Conservation (phyloP, 306 rosid genomes). For the Quercus berberidifolia region DNA sequence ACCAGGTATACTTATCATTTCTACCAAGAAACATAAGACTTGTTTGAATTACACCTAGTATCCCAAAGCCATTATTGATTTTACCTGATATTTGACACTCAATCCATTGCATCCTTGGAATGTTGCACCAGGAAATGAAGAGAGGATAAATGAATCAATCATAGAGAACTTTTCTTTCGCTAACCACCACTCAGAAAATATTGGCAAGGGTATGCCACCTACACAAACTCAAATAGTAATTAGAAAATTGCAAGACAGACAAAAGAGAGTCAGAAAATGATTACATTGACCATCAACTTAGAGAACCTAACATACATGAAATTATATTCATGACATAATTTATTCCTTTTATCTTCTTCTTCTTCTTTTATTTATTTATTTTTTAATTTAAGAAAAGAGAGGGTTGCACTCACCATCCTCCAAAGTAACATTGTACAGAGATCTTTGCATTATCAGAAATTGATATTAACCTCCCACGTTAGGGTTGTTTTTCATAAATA, state of each 20-base stretch:
- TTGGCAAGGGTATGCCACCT: slow-evolving; percentile 89
- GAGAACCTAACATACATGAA: background rate
- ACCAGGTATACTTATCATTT: background rate
- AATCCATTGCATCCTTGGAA: slow-evolving; percentile 81
- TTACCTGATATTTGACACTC: slow-evolving; percentile 89
- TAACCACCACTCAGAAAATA: slow-evolving; percentile 98
- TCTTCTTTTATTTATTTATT: no score
- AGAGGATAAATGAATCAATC: slow-evolving; percentile 74
- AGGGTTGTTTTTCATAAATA: no score
- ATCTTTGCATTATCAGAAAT: no score
- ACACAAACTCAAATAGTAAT: slow-evolving; percentile 14
- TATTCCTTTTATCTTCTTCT: background rate
- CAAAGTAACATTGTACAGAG: no score
- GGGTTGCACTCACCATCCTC: no score
- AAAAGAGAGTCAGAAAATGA: background rate
- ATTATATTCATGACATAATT: background rate
- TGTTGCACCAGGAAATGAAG: slow-evolving; percentile 67
- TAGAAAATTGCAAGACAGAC: slow-evolving; percentile 14
- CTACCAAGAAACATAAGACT: background rate
- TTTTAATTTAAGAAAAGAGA: background rate
- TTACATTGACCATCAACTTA: background rate
- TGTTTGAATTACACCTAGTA: background rate
- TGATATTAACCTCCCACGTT: no score
- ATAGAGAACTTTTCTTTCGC: slow-evolving; percentile 72
- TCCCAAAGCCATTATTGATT: background rate